Base-by-base conservation (phyloP, 306 rosid species). In the Dryas drummondii region DNA sequence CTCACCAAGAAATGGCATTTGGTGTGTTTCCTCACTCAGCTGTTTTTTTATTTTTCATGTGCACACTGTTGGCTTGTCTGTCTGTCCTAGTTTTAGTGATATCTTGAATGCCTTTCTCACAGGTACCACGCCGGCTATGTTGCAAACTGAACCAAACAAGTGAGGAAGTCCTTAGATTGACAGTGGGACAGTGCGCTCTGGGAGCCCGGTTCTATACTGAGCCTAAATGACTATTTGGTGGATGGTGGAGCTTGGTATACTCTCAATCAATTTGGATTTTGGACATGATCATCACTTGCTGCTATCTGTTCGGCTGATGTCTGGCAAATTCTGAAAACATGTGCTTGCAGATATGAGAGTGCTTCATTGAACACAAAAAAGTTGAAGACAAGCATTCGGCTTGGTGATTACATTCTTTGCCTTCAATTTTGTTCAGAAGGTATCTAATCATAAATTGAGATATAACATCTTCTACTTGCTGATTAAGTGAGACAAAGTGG, bases 51-150 rank as follows among this genome's bases (percentile, higher is more conserved):
- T 22, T 32, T 32, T 32, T 32, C 74, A 5, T 55, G 11, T 32
- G 53, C 17, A 56, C 27, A 11, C n/a, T 22, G 4, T 47, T 60
- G 7, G 37, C 67, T 79, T 15, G 59, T 76, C 66, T 67, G 58
- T 67, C 58, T 68, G 62, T 70, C 70, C 42, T 45, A 46, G 67
- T 40, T 70, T 61, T 19, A 8, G 1, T 70, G 56, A 71, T 76
- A 5, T 41, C n/a, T 70, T 64, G 49, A 74, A 71, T 68, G 69
- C 59, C 22, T 71, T 57, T 63, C 80, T 81, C 68, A 52, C 76
- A 82, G 96, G 90, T 82, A 47, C 96, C 91, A 0, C 89, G 91
- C 32, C 91, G 93, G 50, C 87, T 91, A 72, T 91, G 96, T 80
- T 91, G 96, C 75, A 72, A 76, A 78, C 85, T 62, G 71, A 80